Evolutionary conservation across 768 basidiomycete species (phyloP).

Genomic region (Suillus occidentalis): DNA sequence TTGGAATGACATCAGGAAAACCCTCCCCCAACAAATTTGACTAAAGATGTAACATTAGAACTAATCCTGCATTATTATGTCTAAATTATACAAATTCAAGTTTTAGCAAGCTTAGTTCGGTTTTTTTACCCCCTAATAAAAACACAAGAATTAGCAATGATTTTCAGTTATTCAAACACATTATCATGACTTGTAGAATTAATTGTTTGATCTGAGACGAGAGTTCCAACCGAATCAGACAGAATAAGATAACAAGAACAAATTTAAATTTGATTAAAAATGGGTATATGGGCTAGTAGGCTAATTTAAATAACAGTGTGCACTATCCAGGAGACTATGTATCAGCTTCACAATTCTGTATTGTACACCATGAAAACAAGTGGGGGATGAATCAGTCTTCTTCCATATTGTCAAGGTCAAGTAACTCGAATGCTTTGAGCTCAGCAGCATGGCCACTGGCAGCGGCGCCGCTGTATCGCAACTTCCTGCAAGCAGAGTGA

Average conservation of each 20-base stretch:
- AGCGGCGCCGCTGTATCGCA: background rate
- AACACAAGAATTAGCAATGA: background rate
- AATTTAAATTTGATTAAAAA: background rate
- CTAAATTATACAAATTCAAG: background rate
- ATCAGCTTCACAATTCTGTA: background rate
- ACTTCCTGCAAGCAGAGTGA: too few relatives aligned
- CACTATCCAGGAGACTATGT: background rate
- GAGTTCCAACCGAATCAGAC: background rate
- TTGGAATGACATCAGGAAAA: slow-evolving; percentile 1
- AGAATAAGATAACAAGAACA: background rate
- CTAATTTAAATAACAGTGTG: background rate
- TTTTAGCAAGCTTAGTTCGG: background rate
- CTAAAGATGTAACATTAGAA: background rate
- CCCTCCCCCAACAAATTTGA: background rate
- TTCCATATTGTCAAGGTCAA: background rate
- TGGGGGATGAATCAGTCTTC: background rate
- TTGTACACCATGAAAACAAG: background rate
- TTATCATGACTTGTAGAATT: background rate
- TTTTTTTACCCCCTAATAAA: background rate
- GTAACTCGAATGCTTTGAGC: background rate
- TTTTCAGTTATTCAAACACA: background rate
- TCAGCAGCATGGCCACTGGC: background rate
- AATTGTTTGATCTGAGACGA: too few relatives aligned
- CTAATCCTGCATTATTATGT: background rate
- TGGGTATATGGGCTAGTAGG: background rate